phyloP scores from a whole-genome alignment of 495 filamentous ascomycete genomes.

The Bacidia rubella region DNA sequence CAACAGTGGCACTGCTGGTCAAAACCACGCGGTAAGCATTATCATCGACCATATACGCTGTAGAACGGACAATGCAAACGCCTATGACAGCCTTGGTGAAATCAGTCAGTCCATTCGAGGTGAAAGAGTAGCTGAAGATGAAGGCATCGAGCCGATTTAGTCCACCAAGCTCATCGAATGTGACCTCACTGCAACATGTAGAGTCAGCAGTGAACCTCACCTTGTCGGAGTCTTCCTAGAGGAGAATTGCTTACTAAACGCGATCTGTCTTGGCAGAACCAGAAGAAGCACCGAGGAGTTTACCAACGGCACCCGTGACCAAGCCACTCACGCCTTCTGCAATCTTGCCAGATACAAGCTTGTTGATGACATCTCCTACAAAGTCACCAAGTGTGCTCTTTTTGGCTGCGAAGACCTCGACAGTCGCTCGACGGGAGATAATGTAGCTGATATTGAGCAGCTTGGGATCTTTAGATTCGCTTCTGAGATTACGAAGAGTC shows the following conservation, averaged over 20 bases:
- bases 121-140: conserved; percentile 7
- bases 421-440: conserved; percentile 7
- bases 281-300: conserved; percentile 6
- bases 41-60: conserved; percentile 7
- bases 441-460: conserved; percentile 9
- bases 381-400: conserved; percentile 5
- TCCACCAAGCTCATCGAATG: conserved; percentile 5
- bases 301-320: conserved; percentile 7
- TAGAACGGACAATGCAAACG: conserved; percentile 8
- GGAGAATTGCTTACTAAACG: conserved; percentile 2
- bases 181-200: not conserved
- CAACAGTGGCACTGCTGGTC: conserved; percentile 22
- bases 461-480: conserved; percentile 9
- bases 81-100: conserved; percentile 8
- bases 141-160: conserved; percentile 6
- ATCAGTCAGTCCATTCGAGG: conserved; percentile 3
- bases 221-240: conserved; percentile 1
- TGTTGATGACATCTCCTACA: conserved; percentile 3
- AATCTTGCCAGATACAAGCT: conserved; percentile 8
- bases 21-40: conserved; percentile 8
- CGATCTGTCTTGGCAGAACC: conserved; percentile 5
- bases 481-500: conserved; percentile 3
- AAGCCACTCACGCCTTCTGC: conserved; percentile 4
- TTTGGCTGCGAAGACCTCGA: conserved; percentile 5
- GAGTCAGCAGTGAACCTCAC: not conserved